phyloP scores from a whole-genome alignment of 106 monocot genomes.

The Phalaenopsis equestris region DNA sequence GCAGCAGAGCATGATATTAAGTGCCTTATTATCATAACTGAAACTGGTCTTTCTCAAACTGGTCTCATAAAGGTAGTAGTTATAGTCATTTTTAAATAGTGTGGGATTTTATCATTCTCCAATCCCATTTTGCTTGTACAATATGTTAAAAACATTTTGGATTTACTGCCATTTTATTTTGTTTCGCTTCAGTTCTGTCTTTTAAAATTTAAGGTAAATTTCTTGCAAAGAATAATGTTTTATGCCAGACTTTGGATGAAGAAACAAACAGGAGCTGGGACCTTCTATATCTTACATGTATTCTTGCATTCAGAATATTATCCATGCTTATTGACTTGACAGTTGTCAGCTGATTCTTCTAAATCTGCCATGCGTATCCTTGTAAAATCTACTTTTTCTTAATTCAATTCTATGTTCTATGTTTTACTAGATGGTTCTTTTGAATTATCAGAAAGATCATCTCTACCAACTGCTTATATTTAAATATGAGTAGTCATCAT shows the following conservation, averaged over 20 bases:
- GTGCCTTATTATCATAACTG: conserved; percentile 83
- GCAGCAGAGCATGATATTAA: conserved; percentile 89
- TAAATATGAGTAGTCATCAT: neutral
- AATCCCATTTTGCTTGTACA: neutral
- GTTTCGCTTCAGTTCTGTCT: too few species aligned
- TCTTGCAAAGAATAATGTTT: neutral
- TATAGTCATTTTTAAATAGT: neutral
- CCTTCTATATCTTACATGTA: neutral
- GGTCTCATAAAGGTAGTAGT: conserved; percentile 62
- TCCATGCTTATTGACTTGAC: neutral
- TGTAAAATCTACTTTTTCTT: neutral
- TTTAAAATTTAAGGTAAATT: too few species aligned
- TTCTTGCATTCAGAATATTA: neutral
- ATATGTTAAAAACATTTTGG: neutral
- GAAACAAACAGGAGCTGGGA: neutral
- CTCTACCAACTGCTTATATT: neutral
- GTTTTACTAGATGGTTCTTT: neutral
- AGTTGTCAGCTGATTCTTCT: neutral
- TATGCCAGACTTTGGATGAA: neutral
- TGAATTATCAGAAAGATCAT: neutral
- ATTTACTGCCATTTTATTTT: neutral
- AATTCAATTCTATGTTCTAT: too few species aligned
- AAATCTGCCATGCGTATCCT: too few species aligned
- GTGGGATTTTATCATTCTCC: neutral
- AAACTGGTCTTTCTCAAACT: conserved; percentile 67